Evolutionary conservation across 805 yeast species (phyloP), one percentile per base, ranked within the genome.

Genomic region (Wickerhamomyces silvicola): DNA sequence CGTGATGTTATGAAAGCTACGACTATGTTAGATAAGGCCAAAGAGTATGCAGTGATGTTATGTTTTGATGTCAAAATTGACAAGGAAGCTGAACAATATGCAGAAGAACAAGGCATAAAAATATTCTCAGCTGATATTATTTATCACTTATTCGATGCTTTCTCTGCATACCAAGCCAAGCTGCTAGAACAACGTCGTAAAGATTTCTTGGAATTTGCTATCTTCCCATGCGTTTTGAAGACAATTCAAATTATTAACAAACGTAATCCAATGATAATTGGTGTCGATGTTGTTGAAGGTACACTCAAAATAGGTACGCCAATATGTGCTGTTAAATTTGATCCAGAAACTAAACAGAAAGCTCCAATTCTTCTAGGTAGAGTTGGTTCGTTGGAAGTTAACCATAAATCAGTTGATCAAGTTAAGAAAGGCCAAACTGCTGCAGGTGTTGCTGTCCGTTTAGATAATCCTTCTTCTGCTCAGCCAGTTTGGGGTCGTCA

Each of bases 401-500:
- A 90, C 64, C 98, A 92, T 67, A 84, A 84, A 61, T 64, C 95
- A 22, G 70, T 68, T 18, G 83, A 75, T 35, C 60, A 66, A 19
- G 95, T 88, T 28, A 83, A 86, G 66, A 92, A 85, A 72, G 96
- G 97, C 28, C 95, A 84, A 62, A 85, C 97, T 10, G 75, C 82
- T 48, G 97, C 95, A 18, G 99, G 99, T 75, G 97, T 90, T 42
- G 98, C 99, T 41, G 84, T 92, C 82, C 79, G 98, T 69, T 71
- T 92, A 53, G 98, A 92, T 36, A 81, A 85, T 50, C 88, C 95
- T 44, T 82, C 95, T 27, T 70, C 82, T 37, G 90, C 84, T 43
- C 95, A 87, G 64, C 97, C 98, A 34, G 79, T 85, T 10, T 92
- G 97, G 97, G 99, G 99, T 42, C 85, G 98, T 68, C 99, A 92